Evolutionary conservation across 2,329 filamentous ascomycete species (phyloP), one percentile per base, ranked within the genome.

Genomic region (Talaromyces sp.): DNA sequence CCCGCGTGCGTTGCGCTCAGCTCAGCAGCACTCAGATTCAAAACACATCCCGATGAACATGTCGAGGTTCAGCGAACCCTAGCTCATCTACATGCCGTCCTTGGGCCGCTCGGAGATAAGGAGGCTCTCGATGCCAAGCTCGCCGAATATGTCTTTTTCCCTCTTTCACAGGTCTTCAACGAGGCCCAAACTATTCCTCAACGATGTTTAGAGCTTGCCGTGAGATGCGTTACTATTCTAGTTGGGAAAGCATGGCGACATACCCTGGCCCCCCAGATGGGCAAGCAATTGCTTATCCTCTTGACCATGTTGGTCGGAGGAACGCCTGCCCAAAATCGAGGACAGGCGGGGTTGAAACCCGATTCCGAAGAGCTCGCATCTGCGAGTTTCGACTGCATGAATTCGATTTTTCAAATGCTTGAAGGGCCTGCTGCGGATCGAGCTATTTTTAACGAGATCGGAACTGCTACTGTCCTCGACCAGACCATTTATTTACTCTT

Each of bases 131-230:
- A 97, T 72, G 83, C 88, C 58, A 93, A 92, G 72, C 79, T 98
- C 19, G 92, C 93, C 15, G 93, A 97, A 78, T 99, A 98, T 80
- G 84, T 90, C 70, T 98, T 98, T 80, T 96, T 97, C 65, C 95
- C 95, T 0, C 80, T 99, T 0, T 92, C 91, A 0, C 89, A 95
- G 67, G 86, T 98, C 44, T 88, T 99, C 68, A 88, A 91, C 62
- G 84, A 87, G 64, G 88, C 91, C 66, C 85, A 89, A 64, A 81
- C 84, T 55, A 85, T 93, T 59, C 87, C 93, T 0, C 84, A 90
- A 54, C 83, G 84, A 58, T 76, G 74, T 47, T 78, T 95, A 8
- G 95, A 99, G 72, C 76, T 90, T 51, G 88, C 89, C 32, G 81
- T 97, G 53, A 86, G 87, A 71, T 93, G 90, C 67, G 79, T 97